These are phyloP conservation scores for Apiospora pterosperma DNA, from an alignment of 2,329 filamentous ascomycete species.

Conservation along the genomic window DNA sequence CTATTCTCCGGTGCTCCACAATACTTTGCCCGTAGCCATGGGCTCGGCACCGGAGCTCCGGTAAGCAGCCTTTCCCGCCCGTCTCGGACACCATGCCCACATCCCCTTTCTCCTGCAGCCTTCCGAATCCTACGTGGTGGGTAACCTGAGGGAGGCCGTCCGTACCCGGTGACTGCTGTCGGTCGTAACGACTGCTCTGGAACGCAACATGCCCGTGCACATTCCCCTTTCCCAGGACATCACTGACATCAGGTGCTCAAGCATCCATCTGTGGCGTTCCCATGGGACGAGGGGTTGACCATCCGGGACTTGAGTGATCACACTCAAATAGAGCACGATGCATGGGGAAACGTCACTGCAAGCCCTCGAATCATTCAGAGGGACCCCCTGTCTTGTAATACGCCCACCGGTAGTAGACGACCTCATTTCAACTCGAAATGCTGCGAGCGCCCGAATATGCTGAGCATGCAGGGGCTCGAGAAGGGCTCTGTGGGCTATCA, in stretches of 20 bases:
- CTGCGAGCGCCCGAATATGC: conserved; percentile 65
- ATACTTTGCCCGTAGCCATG: conserved; percentile 61
- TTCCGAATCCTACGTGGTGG: neutral
- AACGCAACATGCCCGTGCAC: neutral
- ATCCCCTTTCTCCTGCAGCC: neutral
- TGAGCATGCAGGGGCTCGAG: conserved; percentile 68
- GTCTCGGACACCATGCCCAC: neutral
- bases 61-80: neutral
- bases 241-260: neutral
- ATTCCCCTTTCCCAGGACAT: neutral
- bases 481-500: conserved; percentile 68
- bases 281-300: conserved; percentile 60
- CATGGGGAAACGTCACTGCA: conserved; percentile 61
- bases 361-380: conserved; percentile 57
- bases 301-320: conserved; percentile 65
- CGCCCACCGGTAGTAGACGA: conserved; percentile 40
- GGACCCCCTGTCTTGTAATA: conserved; percentile 40
- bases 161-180: neutral
- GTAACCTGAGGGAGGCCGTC: no score
- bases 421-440: conserved; percentile 58
- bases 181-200: neutral
- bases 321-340: conserved; percentile 58
- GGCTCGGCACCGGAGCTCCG: conserved; percentile 56
- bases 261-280: conserved; percentile 62
- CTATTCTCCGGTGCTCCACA: conserved; percentile 75